phyloP scores from a whole-genome alignment of 257 asterid species.

The Penstemon barbatus region DNA sequence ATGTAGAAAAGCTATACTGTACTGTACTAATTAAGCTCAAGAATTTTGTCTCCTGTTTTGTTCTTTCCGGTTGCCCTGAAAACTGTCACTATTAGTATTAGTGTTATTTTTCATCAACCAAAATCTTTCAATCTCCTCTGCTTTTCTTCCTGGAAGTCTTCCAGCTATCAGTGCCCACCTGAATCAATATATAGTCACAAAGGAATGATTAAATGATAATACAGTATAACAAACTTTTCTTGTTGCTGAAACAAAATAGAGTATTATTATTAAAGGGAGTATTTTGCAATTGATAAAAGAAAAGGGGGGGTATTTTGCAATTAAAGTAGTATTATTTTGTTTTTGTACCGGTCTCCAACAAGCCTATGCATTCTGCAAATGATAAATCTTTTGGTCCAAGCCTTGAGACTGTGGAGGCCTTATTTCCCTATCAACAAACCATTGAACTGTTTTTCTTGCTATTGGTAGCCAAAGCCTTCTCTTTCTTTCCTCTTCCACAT shows the following conservation, averaged over 20 bases:
- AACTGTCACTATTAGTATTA: neutral
- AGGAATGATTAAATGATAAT: too few species aligned
- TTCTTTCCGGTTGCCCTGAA: constrained; percentile 7
- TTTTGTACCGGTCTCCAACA: constrained; percentile 58
- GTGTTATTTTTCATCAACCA: constrained; percentile 53
- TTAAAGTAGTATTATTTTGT: too few species aligned
- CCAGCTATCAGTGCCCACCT: constrained; percentile 81
- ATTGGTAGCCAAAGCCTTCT: constrained; percentile 80
- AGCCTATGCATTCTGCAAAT: constrained; percentile 69
- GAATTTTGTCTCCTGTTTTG: too few species aligned
- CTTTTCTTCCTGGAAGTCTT: constrained; percentile 63
- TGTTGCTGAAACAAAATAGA: too few species aligned
- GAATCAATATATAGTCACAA: neutral
- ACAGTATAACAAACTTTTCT: too few species aligned
- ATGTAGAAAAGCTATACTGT: too few species aligned
- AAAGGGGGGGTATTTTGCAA: too few species aligned
- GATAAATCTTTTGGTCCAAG: constrained; percentile 10
- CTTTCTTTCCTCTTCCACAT: constrained; percentile 46
- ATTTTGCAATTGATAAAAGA: too few species aligned
- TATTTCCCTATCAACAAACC: constrained; percentile 75
- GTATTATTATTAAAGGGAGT: too few species aligned
- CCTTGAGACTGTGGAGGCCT: constrained; percentile 32
- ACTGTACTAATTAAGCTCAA: too few species aligned
- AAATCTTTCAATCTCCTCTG: constrained; percentile 64
- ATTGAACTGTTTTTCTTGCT: constrained; percentile 70